Base-by-base conservation (phyloP, 495 filamentous ascomycete genomes). In the Hypoxylon crocopeplum region DNA sequence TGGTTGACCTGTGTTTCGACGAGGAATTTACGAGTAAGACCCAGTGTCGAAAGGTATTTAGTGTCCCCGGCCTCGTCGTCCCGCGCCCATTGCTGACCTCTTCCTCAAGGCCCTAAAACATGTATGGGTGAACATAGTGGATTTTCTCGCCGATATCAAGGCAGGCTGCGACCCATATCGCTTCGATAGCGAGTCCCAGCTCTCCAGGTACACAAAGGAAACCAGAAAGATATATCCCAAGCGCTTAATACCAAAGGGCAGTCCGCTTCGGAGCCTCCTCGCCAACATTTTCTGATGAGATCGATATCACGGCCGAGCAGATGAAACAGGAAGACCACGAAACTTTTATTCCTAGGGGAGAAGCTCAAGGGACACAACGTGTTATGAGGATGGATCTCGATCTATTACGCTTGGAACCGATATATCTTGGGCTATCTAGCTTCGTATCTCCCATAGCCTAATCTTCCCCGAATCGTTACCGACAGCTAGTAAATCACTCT, bases 391-490 rank as follows among this genome's bases (percentile, higher is more conserved):
- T 42, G 45, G 36, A 49, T 51, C 24, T 11, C 21, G 19, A 61
- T 47, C 49, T 27, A 54, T 51, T 19, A 13, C 2, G 33, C 32
- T 27, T n/a, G 34, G 47, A 40, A 25, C 15, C 17, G 30, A n/a
- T 60, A 25, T 24, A 20, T 11, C 37, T 11, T 34, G 25, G 12
- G 21, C n/a, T 49, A 27, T 50, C 64, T 77, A 80, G 32, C 63
- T 64, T 64, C 77, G 64, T 59, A 98, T 88, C 77, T 97, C 92
- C 89, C 92, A 97, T 56, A 97, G 68, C 57, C 90, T 81, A 19
- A 97, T 85, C 72, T 87, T 89, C 16, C 94, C 94, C 50, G 81
- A 77, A 69, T 98, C 93, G 70, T 93, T 97, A 20, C 82, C 93
- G 17, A 97, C 87, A 5, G 89, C 90, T 48, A 97, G 66, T 62